These are phyloP conservation scores for Rhizopus microsporus DNA, from an alignment of 371 early-diverging fungal genomes.

Conservation along the genomic window DNA sequence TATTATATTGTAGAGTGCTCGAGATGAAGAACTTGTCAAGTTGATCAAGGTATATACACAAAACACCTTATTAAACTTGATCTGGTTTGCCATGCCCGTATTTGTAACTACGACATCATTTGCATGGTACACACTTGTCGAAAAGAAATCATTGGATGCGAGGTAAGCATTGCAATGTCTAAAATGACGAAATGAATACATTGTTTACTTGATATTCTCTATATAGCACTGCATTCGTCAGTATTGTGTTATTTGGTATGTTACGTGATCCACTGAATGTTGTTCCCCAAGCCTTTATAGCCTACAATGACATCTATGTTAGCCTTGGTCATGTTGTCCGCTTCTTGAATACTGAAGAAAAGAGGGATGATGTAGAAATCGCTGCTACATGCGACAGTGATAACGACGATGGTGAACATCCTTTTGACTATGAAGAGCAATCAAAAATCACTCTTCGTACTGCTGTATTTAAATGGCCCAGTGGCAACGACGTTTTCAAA, in stretches of 20 bases:
- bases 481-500: slow-evolving; percentile 5
- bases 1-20: slow-evolving; percentile 33
- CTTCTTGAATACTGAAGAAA: slow-evolving; percentile 46
- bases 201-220: not conserved
- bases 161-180: slow-evolving; percentile 27
- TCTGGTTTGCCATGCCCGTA: slow-evolving; percentile 74
- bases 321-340: slow-evolving; percentile 56
- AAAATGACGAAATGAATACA: not conserved
- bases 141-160: slow-evolving; percentile 64
- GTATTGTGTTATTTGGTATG: slow-evolving; percentile 65
- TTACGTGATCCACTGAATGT: slow-evolving; percentile 66
- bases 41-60: slow-evolving; percentile 59
- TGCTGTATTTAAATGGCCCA: slow-evolving; percentile 30
- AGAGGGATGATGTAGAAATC: slow-evolving; percentile 4
- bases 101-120: slow-evolving; percentile 67
- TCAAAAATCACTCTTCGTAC: slow-evolving; percentile 25
- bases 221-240: slow-evolving; percentile 60
- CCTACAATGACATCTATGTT: slow-evolving; percentile 56
- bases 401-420: not conserved
- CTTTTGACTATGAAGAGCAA: slow-evolving; percentile 17
- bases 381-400: not conserved
- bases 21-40: slow-evolving; percentile 56
- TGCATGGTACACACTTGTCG: slow-evolving; percentile 63
- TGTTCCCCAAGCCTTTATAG: slow-evolving; percentile 62
- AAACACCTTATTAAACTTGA: slow-evolving; percentile 55